These are phyloP conservation scores for Pisolithus thermaeus DNA, from an alignment of 1,284 basidiomycete species.

Conservation along the genomic window DNA sequence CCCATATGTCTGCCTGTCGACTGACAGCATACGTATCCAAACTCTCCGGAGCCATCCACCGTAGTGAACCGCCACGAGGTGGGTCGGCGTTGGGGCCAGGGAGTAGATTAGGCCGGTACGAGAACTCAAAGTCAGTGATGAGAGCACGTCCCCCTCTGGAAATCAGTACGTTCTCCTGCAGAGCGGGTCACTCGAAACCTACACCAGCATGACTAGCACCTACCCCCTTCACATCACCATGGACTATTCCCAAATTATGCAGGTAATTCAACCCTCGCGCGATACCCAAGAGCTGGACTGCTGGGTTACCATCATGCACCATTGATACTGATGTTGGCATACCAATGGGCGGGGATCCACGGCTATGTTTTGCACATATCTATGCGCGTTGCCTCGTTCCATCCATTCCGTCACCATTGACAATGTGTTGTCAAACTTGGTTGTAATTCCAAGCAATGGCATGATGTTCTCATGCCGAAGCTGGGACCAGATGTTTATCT, in stretches of 20 bases:
- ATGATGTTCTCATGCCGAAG: conserved; percentile 7
- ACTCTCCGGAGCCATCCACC: background rate
- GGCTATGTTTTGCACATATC: background rate
- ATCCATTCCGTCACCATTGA: conserved; percentile 2
- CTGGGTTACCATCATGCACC: too few relatives aligned
- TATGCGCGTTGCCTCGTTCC: background rate
- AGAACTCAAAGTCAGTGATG: background rate
- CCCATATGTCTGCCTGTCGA: background rate
- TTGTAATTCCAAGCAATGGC: conserved; percentile 4
- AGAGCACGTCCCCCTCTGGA: background rate
- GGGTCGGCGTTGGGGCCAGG: background rate
- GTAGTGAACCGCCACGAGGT: background rate
- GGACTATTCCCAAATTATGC: background rate
- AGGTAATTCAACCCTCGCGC: background rate
- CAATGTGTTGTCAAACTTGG: conserved; percentile 2
- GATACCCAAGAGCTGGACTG: background rate
- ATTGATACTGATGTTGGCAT: background rate
- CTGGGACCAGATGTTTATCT: conserved; percentile 4
- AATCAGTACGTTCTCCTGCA: background rate
- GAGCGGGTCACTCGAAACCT: too few relatives aligned
- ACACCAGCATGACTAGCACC: too few relatives aligned
- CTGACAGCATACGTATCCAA: too few relatives aligned
- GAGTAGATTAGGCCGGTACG: background rate
- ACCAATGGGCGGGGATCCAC: background rate
- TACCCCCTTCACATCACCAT: too few relatives aligned